A percentile compares a stretch with the other conserved stretches of the same genome.
Evolutionary conservation across 2,329 filamentous ascomycete genomes (phyloP).

Genomic region (Lasiodiplodia citricola): DNA sequence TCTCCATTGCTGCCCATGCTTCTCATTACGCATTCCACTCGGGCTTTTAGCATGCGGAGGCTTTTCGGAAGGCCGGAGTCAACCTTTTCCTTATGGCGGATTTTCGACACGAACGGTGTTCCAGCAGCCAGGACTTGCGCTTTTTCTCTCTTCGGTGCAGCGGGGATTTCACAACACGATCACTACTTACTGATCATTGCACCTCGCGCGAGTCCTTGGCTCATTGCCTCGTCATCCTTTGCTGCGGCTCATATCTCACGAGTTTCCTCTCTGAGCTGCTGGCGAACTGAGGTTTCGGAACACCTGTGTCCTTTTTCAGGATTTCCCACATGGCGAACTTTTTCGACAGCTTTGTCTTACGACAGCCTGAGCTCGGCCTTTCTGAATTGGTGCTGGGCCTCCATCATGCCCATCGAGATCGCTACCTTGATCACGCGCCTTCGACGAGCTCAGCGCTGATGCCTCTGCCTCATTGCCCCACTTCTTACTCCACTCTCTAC

Average conservation of each 20-base stretch:
- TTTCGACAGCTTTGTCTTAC: too few relatives aligned
- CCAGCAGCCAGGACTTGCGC: background rate
- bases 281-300: background rate
- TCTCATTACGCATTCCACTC: background rate
- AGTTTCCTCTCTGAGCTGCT: too few relatives aligned
- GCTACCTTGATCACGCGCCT: too few relatives aligned
- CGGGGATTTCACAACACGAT: background rate
- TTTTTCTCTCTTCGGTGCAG: background rate
- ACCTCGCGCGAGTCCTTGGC: background rate
- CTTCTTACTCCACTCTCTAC: background rate
- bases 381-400: too few relatives aligned
- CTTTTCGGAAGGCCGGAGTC: background rate
- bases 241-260: background rate
- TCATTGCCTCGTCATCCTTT: background rate
- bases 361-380: too few relatives aligned
- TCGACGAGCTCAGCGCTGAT: too few relatives aligned
- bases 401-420: too few relatives aligned
- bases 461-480: background rate
- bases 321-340: background rate
- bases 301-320: background rate
- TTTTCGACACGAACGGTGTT: background rate
- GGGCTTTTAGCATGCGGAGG: background rate
- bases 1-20: background rate
- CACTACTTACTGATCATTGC: background rate
- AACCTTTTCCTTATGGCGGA: background rate